Percentiles rank a stretch among this genome's conserved stretches.
Evolutionary conservation across 2,329 filamentous ascomycete species (phyloP).

Genomic region (Alternaria brassicae): DNA sequence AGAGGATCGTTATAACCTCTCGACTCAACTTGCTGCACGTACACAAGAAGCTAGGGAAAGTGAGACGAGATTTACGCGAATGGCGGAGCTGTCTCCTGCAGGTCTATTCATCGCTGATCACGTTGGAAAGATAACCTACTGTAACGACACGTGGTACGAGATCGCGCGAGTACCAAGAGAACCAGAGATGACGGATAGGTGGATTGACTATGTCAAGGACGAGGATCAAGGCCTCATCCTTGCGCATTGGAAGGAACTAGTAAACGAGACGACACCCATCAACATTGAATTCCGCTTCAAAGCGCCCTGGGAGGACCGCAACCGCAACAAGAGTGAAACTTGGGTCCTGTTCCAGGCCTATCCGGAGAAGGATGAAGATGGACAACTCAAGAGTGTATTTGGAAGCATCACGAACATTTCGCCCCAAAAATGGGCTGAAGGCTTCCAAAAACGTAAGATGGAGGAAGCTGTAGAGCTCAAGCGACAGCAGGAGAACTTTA

Average conservation of each 20-base stretch:
- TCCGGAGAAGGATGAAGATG: constrained; percentile 70
- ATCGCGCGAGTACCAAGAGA: constrained; percentile 72
- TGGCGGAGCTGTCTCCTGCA: constrained; percentile 84
- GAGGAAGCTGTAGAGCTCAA: constrained; percentile 84
- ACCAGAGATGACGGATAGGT: constrained; percentile 65
- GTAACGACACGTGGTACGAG: constrained; percentile 77
- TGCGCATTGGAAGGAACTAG: constrained; percentile 67
- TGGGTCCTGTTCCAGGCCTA: constrained; percentile 82
- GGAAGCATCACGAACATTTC: constrained; percentile 86
- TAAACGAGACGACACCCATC: constrained; percentile 67
- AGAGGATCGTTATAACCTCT: constrained; percentile 77
- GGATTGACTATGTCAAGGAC: constrained; percentile 75
- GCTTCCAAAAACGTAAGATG: constrained; percentile 76
- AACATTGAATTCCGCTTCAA: constrained; percentile 80
- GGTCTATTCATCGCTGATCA: constrained; percentile 85
- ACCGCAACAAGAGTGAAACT: constrained; percentile 66
- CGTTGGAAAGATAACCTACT: constrained; percentile 74
- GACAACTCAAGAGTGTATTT: constrained; percentile 75
- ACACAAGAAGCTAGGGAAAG: constrained; percentile 65
- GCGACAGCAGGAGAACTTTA: constrained; percentile 80
- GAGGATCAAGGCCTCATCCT: constrained; percentile 69
- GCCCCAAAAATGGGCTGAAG: constrained; percentile 83
- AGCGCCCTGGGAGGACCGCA: constrained; percentile 66
- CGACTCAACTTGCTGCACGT: constrained; percentile 72
- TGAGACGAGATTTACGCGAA: constrained; percentile 80